Evolutionary conservation across 202 grass and related monocot species (phyloP), one percentile per base, ranked within the genome.

Genomic region (Cymbopogon flexuosus): DNA sequence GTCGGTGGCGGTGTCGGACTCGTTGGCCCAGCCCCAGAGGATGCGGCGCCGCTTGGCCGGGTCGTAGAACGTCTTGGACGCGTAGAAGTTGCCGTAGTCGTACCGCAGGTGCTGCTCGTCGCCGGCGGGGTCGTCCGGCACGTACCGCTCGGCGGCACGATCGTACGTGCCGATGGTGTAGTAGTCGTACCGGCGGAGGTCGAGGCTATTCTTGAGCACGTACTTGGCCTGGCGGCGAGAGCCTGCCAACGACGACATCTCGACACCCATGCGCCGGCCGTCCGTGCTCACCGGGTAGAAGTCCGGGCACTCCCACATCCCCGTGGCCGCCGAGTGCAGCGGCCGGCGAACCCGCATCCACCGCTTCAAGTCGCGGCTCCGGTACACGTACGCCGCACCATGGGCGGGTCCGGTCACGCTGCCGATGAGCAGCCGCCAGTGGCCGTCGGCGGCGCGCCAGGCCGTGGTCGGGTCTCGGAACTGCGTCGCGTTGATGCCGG

Each of bases 281-380:
- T 21, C 11, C 10, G 14, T 9, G 18, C 39, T 30, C 0, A 89
- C 35, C 8, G 87, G 87, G 71, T 49, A 93, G 66, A 94, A 89
- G 64, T 94, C 91, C 15, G 88, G 91, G 81, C 91, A 94, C 78
- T 94, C 91, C 88, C 88, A 94, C 91, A 94, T 91, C 2, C 91
- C 91, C 0, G 91, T 84, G 22, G 12, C 42, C 42, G 57, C 71
- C 70, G 87, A 77, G 82, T 89, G 77, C 64, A 89, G 29, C 57
- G 77, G 33, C 70, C 2, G 16, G 65, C 9, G 31, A 3, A 39
- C 72, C 79, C 79, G 77, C 22, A 37, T 60, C 70, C 70, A 73
- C 47, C 47, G 47, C 65, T 13, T 6, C 27, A 87, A 82, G 34
- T 87, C 85, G 34, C 46, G n/a, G 61, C 87, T 89, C 70, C 58